These are phyloP conservation scores for Beauveria sp. DNA, from an alignment of 2,329 filamentous ascomycete species.

Conservation along the genomic window DNA sequence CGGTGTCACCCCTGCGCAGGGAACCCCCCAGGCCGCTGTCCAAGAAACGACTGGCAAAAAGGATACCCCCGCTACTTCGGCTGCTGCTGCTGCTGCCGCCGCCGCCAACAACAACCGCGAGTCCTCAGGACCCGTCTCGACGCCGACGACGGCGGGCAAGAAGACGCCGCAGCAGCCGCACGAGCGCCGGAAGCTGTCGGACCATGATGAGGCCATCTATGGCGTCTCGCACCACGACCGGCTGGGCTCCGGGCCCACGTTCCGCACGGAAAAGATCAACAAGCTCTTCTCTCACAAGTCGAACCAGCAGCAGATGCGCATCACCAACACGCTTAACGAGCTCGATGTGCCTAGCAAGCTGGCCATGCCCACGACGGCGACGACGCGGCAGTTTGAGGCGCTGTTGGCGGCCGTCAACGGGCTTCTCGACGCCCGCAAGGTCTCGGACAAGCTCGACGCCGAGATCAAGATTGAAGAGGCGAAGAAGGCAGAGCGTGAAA, in stretches of 20 bases:
- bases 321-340: slow-evolving; percentile 63
- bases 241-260: slow-evolving; percentile 76
- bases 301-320: slow-evolving; percentile 66
- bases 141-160: slow-evolving; percentile 37
- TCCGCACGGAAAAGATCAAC: slow-evolving; percentile 76
- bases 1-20: slow-evolving; percentile 37
- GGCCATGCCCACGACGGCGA: slow-evolving; percentile 65
- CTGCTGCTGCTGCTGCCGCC: slow-evolving; percentile 29
- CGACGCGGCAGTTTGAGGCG: slow-evolving; percentile 63
- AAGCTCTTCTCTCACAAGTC: slow-evolving; percentile 73
- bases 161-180: slow-evolving; percentile 39
- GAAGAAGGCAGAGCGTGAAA: slow-evolving; percentile 47
- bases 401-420: slow-evolving; percentile 60
- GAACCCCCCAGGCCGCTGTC: slow-evolving; percentile 30
- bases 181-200: slow-evolving; percentile 62
- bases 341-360: slow-evolving; percentile 63
- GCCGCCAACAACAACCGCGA: slow-evolving; percentile 22
- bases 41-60: slow-evolving; percentile 32
- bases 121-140: slow-evolving; percentile 24
- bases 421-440: slow-evolving; percentile 66
- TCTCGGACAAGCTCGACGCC: slow-evolving; percentile 66
- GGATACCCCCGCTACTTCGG: slow-evolving; percentile 48
- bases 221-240: slow-evolving; percentile 83
- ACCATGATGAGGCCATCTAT: slow-evolving; percentile 70
- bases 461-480: slow-evolving; percentile 57